Evolutionary conservation across 2,329 filamentous ascomycete species (phyloP), one percentile per base, ranked within the genome.

Genomic region (Pestalotiopsis sp.): DNA sequence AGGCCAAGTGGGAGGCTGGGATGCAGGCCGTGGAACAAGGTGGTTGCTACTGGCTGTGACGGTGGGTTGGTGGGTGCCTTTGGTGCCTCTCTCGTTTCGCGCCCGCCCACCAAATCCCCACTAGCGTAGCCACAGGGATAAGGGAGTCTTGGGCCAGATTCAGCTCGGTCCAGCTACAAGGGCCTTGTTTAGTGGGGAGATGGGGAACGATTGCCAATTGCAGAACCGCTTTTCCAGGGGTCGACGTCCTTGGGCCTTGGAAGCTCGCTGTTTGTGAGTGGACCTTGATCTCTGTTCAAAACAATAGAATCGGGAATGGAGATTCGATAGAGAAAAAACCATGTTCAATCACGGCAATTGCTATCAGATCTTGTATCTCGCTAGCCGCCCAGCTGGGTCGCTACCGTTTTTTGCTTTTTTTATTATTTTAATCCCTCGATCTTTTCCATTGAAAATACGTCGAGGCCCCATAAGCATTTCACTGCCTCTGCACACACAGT

Each of bases 131-230:
- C 49, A 23, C 49, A 56, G 49, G 49, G 49, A 56, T 56, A 6
- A 36, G 31, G 31, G 31, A 7, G 38, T 38, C 39, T 13, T 17
- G 11, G 27, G 27, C 57, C 57, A 27, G 49, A 62, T 66, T 39
- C 56, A 67, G 65, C 67, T 57, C 58, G 61, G n/a, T 56, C 25
- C 57, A 20, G 67, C 38, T 41, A 70, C 70, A 74, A 68, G 73
- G 74, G 45, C 73, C 67, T 75, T 76, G 75, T 77, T 77, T 73
- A 76, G 73, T 72, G 76, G 74, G 59, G 59, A 49, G 25, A 27
- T 57, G 58, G 66, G 17, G 49, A 20, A n/a, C 17, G 57, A 41
- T 31, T 39, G 58, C 74, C 75, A 77, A 77, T 76, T 66, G 69
- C 23, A 36, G 58, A 23, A 25, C 57, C 38, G 57, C 45, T 62